Conservation (phyloP, 75 land plant genomes). For the Sequoia sempervirens region DNA sequence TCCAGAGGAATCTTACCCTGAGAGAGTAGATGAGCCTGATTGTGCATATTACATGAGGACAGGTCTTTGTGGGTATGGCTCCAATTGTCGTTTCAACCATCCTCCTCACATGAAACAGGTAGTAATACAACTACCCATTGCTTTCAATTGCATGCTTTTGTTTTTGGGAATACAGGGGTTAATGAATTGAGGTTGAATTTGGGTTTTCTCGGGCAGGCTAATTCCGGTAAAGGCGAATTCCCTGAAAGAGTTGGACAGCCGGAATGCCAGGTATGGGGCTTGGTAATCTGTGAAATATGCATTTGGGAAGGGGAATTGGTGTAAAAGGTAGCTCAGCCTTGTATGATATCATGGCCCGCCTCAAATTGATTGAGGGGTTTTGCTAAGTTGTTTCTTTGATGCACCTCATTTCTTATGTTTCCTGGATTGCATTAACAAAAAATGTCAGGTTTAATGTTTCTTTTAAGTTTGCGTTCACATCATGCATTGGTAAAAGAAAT, state of each 20-base stretch:
- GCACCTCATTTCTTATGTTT: slow-evolving; percentile 25
- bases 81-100: slow-evolving; percentile 65
- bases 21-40: slow-evolving; percentile 64
- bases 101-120: slow-evolving; percentile 34
- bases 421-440: slow-evolving; percentile 41
- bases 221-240: slow-evolving; percentile 38
- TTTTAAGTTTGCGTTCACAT: neutral
- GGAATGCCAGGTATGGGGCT: slow-evolving; percentile 52
- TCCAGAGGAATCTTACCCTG: slow-evolving; percentile 40
- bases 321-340: neutral
- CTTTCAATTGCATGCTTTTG: slow-evolving; percentile 10
- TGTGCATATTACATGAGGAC: slow-evolving; percentile 73
- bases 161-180: neutral
- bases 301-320: neutral
- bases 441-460: slow-evolving; percentile 45
- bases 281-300: neutral
- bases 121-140: neutral
- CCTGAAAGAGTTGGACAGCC: slow-evolving; percentile 67
- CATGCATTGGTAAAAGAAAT: neutral
- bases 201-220: slow-evolving; percentile 10
- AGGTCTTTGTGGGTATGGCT: slow-evolving; percentile 64
- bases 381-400: neutral
- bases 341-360: neutral
- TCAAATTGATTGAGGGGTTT: neutral
- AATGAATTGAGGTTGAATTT: neutral